Base-by-base conservation (phyloP, 345 rosid genomes). In the Barbarea vulgaris region DNA sequence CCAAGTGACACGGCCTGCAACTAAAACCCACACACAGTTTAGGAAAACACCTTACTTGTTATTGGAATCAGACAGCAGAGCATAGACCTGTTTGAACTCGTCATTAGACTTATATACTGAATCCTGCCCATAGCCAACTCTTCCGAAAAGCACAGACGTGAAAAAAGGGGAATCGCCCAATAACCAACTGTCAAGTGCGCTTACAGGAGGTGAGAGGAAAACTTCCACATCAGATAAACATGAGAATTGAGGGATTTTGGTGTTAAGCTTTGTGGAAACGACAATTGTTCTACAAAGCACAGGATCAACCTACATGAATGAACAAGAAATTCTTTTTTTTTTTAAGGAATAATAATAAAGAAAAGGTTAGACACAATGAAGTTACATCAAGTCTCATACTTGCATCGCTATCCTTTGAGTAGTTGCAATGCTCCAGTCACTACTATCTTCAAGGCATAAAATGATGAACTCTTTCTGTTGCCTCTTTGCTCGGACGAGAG, bases 361-460 rank as follows among this genome's bases (percentile, higher is more conserved):
- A 15, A 22, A 12, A 77, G 18, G 9, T 37, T 58, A 58, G 31
- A 39, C 56, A 2, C 57, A 71, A 58, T 34, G 44, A 33, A 64
- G 59, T 47, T 14, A 65, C 34, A 13, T 18, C 4, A 63, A 17
- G 71, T 53, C 6, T 80, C 88, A 67, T 86, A 93, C 97, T 82
- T 93, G 98, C 97, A 91, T 93, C 50, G 91, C 98, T 69, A 93
- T 84, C 78, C 93, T 83, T 72, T 97, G 77, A 15, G 98, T 89
- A 33, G 93, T 89, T 60, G 97, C 98, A 79, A 87, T 91, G 73
- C 97, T 93, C 98, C 98, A 91, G 73, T 93, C 97, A 84, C 89
- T 88, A 66, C 90, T 91, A 72, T 93, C 98, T 80, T 93, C 98
- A n/a, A 93, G 98, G 81, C 98, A 91, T 51, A 91, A 76, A 69